Conservation (phyloP, 2,329 filamentous ascomycete species). For the Fusarium ambrosium region DNA sequence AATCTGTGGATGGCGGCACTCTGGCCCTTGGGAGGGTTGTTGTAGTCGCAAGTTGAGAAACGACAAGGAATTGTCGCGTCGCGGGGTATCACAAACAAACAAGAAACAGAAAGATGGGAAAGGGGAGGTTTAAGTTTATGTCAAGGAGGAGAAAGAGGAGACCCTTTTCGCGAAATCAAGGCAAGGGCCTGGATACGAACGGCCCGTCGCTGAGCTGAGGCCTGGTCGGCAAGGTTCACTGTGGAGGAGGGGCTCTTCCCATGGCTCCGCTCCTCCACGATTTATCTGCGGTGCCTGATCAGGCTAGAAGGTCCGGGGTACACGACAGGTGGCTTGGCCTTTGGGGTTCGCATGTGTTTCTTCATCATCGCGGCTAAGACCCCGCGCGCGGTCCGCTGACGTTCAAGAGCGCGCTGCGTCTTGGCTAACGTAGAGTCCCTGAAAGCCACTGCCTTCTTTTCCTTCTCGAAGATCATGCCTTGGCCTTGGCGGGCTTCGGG, state of each 20-base stretch:
- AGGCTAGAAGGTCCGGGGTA: slow-evolving; percentile 36
- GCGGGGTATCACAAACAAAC: neutral
- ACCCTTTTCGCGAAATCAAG: slow-evolving; percentile 11
- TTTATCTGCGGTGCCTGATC: slow-evolving; percentile 36
- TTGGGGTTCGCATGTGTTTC: slow-evolving; percentile 5
- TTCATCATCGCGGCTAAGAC: slow-evolving; percentile 15
- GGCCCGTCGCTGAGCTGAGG: slow-evolving; percentile 22
- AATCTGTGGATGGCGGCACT: neutral
- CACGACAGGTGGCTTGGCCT: slow-evolving; percentile 19
- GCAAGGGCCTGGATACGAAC: slow-evolving; percentile 22
- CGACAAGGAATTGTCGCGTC: neutral
- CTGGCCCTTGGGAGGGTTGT: neutral
- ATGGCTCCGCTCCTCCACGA: slow-evolving; percentile 34
- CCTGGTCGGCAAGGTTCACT: slow-evolving; percentile 6
- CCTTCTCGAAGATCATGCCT: neutral
- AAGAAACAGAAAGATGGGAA: neutral
- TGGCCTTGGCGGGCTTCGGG: neutral
- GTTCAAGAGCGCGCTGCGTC: neutral
- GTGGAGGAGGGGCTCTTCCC: slow-evolving; percentile 21
- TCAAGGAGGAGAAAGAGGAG: neutral
- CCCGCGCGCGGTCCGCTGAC: slow-evolving; percentile 2
- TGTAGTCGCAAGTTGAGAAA: neutral
- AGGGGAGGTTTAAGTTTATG: neutral
- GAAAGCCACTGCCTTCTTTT: neutral
- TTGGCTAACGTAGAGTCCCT: neutral